These are phyloP conservation scores for Stachybotrys echinatus DNA, from an alignment of 2,329 filamentous ascomycete genomes.

Conservation along the genomic window DNA sequence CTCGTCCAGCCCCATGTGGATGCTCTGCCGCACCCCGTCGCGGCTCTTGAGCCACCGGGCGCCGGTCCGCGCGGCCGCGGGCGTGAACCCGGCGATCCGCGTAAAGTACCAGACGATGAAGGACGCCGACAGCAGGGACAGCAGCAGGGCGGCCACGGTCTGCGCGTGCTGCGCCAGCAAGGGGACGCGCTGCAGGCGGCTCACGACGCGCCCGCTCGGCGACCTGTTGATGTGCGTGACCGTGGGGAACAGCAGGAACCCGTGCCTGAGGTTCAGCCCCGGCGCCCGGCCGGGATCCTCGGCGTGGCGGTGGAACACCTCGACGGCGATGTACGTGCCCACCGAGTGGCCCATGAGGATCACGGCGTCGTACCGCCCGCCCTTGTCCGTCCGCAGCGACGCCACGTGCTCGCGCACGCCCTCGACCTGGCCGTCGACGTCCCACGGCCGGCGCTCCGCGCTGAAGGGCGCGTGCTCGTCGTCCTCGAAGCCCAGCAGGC, in stretches of 20 bases:
- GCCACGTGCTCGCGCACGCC: slow-evolving; percentile 33
- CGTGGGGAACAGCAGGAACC: slow-evolving; percentile 68
- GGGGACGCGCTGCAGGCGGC: slow-evolving; percentile 31
- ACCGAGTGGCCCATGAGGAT: slow-evolving; percentile 71
- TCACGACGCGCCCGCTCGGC: slow-evolving; percentile 46
- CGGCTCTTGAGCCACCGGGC: slow-evolving; percentile 48
- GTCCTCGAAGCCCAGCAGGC: slow-evolving; percentile 54
- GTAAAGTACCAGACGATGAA: slow-evolving; percentile 38
- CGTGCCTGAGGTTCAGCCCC: slow-evolving; percentile 41
- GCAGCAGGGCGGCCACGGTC: slow-evolving; percentile 31
- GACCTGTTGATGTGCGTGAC: slow-evolving; percentile 65
- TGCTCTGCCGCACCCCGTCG: slow-evolving; percentile 54
- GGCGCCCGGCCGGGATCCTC: slow-evolving; percentile 25
- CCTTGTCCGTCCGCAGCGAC: slow-evolving; percentile 18
- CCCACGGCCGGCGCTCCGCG: slow-evolving; percentile 36
- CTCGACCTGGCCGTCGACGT: slow-evolving; percentile 49
- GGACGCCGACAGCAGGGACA: slow-evolving; percentile 34
- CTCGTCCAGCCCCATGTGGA: slow-evolving; percentile 56
- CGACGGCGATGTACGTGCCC: slow-evolving; percentile 65
- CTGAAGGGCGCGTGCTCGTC: slow-evolving; percentile 43
- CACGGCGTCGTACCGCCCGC: slow-evolving; percentile 48
- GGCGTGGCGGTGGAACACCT: slow-evolving; percentile 56
- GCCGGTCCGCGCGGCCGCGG: slow-evolving; percentile 43
- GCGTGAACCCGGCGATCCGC: slow-evolving; percentile 40
- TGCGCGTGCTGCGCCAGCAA: slow-evolving; percentile 36